Evolutionary conservation across 164 flowering plant genomes (phyloP).

Genomic region (Annona cherimola): DNA sequence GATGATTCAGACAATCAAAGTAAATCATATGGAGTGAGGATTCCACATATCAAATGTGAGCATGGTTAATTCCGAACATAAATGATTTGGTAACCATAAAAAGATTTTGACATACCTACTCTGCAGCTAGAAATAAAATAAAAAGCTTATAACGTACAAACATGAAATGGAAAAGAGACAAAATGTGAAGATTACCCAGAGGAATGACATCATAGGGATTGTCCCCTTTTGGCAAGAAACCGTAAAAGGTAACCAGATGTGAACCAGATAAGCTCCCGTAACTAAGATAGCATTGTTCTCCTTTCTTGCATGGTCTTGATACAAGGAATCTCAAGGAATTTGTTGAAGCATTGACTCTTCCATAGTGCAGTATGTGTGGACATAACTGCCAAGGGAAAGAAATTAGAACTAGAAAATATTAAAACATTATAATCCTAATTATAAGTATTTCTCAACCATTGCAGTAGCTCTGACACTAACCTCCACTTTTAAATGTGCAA

Average conservation of each 20-base stretch:
- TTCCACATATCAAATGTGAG: no score
- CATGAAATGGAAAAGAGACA: not conserved
- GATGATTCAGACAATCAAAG: no score
- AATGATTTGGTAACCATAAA: no score
- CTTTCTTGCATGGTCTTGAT: slow-evolving; percentile 67
- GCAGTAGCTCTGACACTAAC: not conserved
- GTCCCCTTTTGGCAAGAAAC: slow-evolving; percentile 69
- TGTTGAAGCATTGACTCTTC: slow-evolving; percentile 58
- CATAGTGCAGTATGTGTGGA: slow-evolving; percentile 79
- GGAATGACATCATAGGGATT: slow-evolving; percentile 75
- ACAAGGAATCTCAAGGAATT: slow-evolving; percentile 58
- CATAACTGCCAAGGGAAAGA: slow-evolving; percentile 38
- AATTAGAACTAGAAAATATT: slow-evolving; percentile 2
- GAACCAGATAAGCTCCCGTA: slow-evolving; percentile 76
- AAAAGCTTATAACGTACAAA: not conserved
- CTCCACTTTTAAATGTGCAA: not conserved
- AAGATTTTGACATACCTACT: no score
- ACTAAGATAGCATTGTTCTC: slow-evolving; percentile 78
- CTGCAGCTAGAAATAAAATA: not conserved
- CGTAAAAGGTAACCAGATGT: slow-evolving; percentile 83
- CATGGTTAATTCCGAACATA: no score
- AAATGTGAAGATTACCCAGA: no score
- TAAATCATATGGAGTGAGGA: no score
- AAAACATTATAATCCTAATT: not conserved
- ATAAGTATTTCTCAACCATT: not conserved